Conservation (phyloP, 2,329 filamentous ascomycete species). For the Aureobasidium sp. region DNA sequence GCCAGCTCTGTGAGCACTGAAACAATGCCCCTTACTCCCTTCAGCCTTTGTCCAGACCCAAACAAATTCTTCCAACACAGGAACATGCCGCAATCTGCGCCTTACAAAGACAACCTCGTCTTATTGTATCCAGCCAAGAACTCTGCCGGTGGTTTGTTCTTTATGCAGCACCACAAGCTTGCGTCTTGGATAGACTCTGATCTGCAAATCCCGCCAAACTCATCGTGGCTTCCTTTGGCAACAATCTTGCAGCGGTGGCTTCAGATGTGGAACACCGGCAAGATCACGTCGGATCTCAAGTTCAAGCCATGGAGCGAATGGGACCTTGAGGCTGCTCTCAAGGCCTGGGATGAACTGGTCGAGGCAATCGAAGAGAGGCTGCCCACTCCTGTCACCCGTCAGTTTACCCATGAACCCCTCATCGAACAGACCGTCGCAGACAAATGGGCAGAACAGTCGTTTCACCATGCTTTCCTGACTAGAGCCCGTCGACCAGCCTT, state of each 20-base stretch:
- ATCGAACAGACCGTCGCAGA: background rate
- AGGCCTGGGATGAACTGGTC: background rate
- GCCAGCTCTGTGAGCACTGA: background rate
- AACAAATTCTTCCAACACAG: background rate
- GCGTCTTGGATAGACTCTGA: background rate
- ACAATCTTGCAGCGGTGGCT: background rate
- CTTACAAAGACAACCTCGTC: background rate
- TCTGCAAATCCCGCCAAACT: background rate
- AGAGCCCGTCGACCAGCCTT: background rate
- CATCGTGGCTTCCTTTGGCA: background rate
- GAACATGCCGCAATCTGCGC: background rate
- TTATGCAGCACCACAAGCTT: background rate
- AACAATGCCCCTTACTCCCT: background rate
- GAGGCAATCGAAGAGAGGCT: background rate
- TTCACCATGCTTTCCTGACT: background rate
- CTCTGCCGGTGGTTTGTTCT: background rate
- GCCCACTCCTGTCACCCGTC: background rate
- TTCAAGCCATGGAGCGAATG: background rate
- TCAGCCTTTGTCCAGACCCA: background rate
- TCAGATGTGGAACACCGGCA: background rate
- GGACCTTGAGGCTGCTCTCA: background rate
- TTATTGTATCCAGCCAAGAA: background rate
- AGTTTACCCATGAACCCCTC: background rate
- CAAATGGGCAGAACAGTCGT: background rate
- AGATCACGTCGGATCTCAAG: background rate